These are phyloP conservation scores for Juncus effusus DNA, from an alignment of 176 grass and related monocot genomes.

Conservation along the genomic window DNA sequence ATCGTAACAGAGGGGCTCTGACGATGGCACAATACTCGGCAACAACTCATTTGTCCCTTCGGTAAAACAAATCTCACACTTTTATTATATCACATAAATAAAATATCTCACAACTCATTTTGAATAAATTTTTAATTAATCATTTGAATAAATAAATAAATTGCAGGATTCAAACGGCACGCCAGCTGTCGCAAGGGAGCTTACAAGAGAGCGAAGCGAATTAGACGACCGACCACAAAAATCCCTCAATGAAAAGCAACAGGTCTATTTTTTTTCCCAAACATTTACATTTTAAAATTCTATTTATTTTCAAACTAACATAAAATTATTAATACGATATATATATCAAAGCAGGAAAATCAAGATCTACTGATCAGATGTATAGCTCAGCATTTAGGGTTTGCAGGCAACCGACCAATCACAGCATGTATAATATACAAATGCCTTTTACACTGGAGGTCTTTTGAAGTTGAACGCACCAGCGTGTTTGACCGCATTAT, in stretches of 20 bases:
- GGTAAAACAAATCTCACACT: constrained; percentile 41
- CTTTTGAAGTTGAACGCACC: constrained; percentile 99
- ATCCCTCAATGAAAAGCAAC: constrained; percentile 95
- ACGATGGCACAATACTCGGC: constrained; percentile 50
- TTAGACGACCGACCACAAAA: constrained; percentile 92
- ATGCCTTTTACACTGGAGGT: constrained; percentile 98
- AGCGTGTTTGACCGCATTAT: constrained; percentile 99
- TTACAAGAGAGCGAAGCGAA: constrained; percentile 69
- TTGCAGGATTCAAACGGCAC: constrained; percentile 56
- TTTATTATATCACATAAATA: no score
- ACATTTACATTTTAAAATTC: not conserved
- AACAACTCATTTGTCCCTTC: constrained; percentile 44
- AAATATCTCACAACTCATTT: no score
- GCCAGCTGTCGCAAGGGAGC: constrained; percentile 31
- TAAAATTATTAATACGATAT: constrained; percentile 2
- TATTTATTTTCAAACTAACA: constrained; percentile 1
- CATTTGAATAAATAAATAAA: constrained; percentile 11
- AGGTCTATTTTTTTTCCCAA: constrained; percentile 36
- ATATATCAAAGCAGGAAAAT: constrained; percentile 60
- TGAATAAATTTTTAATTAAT: not conserved
- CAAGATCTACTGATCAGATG: constrained; percentile 96
- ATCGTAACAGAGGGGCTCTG: constrained; percentile 67
- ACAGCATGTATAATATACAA: constrained; percentile 98
- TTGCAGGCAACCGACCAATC: constrained; percentile 73
- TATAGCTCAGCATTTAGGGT: constrained; percentile 87